Base-by-base conservation (phyloP, 192 early-diverging fungal genomes). In the Coemansia sp. region DNA sequence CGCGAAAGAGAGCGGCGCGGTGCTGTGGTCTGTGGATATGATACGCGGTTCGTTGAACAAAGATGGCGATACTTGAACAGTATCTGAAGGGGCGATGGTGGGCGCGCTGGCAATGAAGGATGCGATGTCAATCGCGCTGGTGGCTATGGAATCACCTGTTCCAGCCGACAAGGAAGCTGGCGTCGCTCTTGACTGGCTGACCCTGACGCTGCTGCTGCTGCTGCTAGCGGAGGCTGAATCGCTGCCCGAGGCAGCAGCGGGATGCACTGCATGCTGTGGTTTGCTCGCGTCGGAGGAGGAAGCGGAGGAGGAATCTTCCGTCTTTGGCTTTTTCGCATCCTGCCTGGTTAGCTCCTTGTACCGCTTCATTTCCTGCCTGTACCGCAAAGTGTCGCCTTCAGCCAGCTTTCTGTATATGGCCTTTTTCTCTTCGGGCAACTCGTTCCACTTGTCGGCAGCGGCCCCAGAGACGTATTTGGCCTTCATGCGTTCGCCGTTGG, bases 291-390 rank as follows among this genome's bases (percentile, higher is more conserved):
- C 50, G 15, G 50, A 50, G 22, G 23, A 25, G 11, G 6, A 36
- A 9, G n/a, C n/a, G n/a, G n/a, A n/a, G n/a, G n/a, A n/a, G n/a
- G n/a, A n/a, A n/a, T 64, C 57, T 27, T 4, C 14, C 2, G 28
- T 14, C 59, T 36, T 61, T 47, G 34, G 13, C 40, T 60, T 54
- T 38, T 68, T 45, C 25, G 67, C 50, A 3, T 57, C 55, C 27
- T 40, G 61, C 38, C 62, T 69, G 2, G 42, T 31, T 3, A 58
- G 42, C 59, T 75, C 72, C 72, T 55, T 61, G 50, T 84, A 84
- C 7, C 48, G 48, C 61, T 84, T 72, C 81, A 86, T 90, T 61
- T 91, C 87, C 37, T 70, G 68, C 31, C 88, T 89, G 68, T 91
- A 90, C 17, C 89, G 76, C 25, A 68, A 68, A 55, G 88, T 90